Percentiles rank a stretch among this genome's conserved stretches.
Conservation (phyloP, 345 rosid species). For the Ceriops tagal region DNA sequence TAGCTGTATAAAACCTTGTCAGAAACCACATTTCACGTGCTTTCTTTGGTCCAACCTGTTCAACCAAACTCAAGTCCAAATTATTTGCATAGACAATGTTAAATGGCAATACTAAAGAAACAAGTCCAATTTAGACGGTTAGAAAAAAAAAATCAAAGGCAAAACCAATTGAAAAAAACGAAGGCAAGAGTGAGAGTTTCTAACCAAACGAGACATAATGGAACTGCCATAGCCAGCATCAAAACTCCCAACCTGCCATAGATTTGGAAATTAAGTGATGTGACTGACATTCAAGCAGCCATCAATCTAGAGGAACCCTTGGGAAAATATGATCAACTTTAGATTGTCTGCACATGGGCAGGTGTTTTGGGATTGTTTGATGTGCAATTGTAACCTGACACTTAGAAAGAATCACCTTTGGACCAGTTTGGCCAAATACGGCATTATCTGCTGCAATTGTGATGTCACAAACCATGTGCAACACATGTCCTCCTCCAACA, state of each 20-base stretch:
- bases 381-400: background rate
- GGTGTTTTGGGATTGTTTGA: too few species aligned
- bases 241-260: conserved; percentile 87
- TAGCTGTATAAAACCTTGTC: conserved; percentile 78
- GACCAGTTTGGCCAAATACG: conserved; percentile 92
- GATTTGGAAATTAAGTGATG: background rate
- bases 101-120: background rate
- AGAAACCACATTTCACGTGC: conserved; percentile 97
- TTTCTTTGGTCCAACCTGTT: conserved; percentile 84
- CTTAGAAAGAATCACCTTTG: conserved; percentile 52
- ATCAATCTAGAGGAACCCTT: too few species aligned
- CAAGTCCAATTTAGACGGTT: background rate
- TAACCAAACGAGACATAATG: conserved; percentile 92
- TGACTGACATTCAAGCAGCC: background rate
- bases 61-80: conserved; percentile 4
- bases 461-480: conserved; percentile 96
- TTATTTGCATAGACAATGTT: background rate
- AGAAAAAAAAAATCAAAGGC: background rate
- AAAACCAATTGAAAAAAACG: background rate
- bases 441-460: conserved; percentile 94
- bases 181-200: background rate
- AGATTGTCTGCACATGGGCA: too few species aligned
- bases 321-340: too few species aligned
- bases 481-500: conserved; percentile 85
- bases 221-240: conserved; percentile 99